Evolutionary conservation across 1,139 yeast genomes (phyloP).

Genomic region (Geotrichum histeridarum): DNA sequence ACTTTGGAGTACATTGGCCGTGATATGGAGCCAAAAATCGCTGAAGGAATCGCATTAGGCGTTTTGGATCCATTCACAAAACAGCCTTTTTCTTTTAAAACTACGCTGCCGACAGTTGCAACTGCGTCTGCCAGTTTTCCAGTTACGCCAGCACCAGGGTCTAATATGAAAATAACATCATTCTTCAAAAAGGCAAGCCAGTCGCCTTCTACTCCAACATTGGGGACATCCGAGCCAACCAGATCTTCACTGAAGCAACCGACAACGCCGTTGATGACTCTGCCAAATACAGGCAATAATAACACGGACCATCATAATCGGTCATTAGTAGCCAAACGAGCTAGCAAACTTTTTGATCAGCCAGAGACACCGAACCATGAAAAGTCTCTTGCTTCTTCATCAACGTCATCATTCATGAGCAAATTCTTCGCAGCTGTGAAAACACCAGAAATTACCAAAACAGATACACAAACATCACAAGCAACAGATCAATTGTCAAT

Average conservation of each 20-base stretch:
- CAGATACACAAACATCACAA: neutral
- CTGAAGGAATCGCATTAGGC: slow-evolving; percentile 58
- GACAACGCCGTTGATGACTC: neutral
- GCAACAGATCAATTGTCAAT: neutral
- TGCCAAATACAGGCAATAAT: neutral
- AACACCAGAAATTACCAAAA: neutral
- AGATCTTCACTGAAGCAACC: neutral
- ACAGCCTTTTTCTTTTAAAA: slow-evolving; percentile 24
- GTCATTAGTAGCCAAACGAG: slow-evolving; percentile 7
- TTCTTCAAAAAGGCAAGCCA: slow-evolving; percentile 12
- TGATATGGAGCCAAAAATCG: slow-evolving; percentile 44
- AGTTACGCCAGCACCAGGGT: neutral
- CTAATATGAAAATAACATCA: slow-evolving; percentile 9
- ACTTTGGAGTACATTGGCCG: slow-evolving; percentile 62
- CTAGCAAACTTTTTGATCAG: slow-evolving; percentile 3
- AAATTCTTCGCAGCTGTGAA: slow-evolving; percentile 11
- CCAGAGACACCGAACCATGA: neutral
- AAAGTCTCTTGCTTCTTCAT: neutral
- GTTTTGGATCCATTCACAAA: slow-evolving; percentile 61
- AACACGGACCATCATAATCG: neutral
- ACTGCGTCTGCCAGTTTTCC: slow-evolving; percentile 6
- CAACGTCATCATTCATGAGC: slow-evolving; percentile 7
- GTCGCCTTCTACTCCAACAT: slow-evolving; percentile 7
- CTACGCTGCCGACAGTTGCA: neutral
- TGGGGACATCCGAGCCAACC: slow-evolving; percentile 1